Conservation (phyloP, 768 basidiomycete species). For the Russula olivacea region DNA sequence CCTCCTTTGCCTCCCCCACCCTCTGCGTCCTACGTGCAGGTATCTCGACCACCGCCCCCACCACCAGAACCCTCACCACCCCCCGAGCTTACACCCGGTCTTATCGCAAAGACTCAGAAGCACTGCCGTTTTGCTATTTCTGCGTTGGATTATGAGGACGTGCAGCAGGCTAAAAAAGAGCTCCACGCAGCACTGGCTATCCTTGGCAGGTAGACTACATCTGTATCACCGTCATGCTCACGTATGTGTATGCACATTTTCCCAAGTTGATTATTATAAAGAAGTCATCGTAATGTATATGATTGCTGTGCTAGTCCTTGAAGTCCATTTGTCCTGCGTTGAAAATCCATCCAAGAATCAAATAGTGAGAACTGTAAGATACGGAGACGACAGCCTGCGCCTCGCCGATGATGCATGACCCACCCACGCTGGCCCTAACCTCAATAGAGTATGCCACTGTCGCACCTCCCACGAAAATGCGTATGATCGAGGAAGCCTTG, state of each 20-base stretch:
- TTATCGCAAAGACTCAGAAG: conserved; percentile 77
- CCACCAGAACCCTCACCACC: conserved; percentile 19
- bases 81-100: conserved; percentile 52
- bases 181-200: conserved; percentile 66
- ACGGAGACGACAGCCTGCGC: not conserved
- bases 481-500: not conserved
- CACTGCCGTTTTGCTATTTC: conserved; percentile 91
- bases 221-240: not conserved
- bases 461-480: not conserved
- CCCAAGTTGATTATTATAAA: conserved; percentile 2
- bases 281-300: not conserved
- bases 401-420: not conserved
- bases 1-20: conserved; percentile 16
- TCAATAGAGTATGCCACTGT: not conserved
- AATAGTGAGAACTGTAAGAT: not conserved
- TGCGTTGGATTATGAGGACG: conserved; percentile 94
- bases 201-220: conserved; percentile 45
- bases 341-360: not conserved
- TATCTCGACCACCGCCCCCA: conserved; percentile 18
- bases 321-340: not conserved
- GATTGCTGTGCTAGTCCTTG: not conserved
- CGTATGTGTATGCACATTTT: not conserved
- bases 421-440: not conserved
- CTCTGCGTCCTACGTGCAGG: conserved; percentile 18
- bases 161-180: conserved; percentile 79